Percentiles rank a stretch among this genome's conserved stretches.
phyloP scores from a whole-genome alignment of 2,329 filamentous ascomycete genomes.

The Paramyrothecium roridum region DNA sequence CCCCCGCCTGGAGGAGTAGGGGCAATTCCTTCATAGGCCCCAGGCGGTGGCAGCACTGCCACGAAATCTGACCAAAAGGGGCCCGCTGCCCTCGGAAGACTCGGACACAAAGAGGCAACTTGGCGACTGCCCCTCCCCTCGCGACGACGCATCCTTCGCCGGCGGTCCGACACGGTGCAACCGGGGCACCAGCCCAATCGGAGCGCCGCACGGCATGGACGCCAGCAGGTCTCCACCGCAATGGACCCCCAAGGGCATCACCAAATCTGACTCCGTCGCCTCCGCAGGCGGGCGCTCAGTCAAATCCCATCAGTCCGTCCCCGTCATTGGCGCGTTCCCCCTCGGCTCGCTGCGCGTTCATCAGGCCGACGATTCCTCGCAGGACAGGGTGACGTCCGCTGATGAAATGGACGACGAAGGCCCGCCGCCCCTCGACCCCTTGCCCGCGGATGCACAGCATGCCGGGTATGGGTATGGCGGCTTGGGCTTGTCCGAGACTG shows the following conservation, averaged over 20 bases:
- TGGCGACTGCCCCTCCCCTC: too few relatives aligned
- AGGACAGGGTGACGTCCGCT: neutral
- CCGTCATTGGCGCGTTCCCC: conserved; percentile 35
- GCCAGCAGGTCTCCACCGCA: conserved; percentile 9
- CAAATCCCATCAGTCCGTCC: conserved; percentile 33
- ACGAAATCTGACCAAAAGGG: too few relatives aligned
- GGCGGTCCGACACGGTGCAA: neutral
- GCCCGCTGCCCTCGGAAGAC: too few relatives aligned
- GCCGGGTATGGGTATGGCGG: neutral
- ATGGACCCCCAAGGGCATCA: conserved; percentile 19
- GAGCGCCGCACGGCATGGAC: conserved; percentile 15
- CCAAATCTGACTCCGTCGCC: conserved; percentile 31
- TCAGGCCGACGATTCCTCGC: conserved; percentile 12
- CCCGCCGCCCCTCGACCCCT: conserved; percentile 26
- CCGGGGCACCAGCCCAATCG: neutral
- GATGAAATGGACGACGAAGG: conserved; percentile 18
- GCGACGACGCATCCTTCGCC: too few relatives aligned
- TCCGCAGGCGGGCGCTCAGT: conserved; percentile 21
- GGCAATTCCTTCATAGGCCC: too few relatives aligned
- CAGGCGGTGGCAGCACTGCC: too few relatives aligned
- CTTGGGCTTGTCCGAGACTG: neutral
- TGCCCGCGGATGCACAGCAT: neutral
- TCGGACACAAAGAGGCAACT: too few relatives aligned
- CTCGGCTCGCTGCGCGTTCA: conserved; percentile 40
- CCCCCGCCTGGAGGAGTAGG: too few relatives aligned